These are phyloP conservation scores for Mycena leptocephala DNA, from an alignment of 768 basidiomycete species.

Conservation along the genomic window DNA sequence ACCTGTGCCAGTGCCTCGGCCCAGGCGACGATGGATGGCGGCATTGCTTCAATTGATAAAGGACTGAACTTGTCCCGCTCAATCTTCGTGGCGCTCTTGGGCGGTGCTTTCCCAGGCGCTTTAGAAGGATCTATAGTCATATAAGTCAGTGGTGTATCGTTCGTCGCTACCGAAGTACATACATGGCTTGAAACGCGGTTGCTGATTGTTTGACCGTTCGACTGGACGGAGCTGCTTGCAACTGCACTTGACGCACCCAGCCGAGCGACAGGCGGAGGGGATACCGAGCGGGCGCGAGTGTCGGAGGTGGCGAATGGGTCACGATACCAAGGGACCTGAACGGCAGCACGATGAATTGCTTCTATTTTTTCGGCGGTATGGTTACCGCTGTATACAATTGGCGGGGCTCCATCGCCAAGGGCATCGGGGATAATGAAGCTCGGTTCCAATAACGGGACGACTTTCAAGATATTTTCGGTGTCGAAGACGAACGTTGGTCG, in stretches of 20 bases:
- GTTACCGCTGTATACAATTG: too few relatives aligned
- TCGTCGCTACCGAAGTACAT: background rate
- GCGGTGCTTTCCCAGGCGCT: background rate
- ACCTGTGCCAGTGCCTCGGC: background rate
- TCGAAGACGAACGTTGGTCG: slow-evolving; percentile 1
- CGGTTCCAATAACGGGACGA: background rate
- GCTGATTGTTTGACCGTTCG: background rate
- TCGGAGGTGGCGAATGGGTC: too few relatives aligned
- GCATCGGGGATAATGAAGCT: background rate
- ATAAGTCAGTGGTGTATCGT: too few relatives aligned
- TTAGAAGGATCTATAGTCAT: background rate
- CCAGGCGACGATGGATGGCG: too few relatives aligned
- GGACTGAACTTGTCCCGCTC: background rate
- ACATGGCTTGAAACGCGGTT: background rate
- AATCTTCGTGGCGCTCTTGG: background rate
- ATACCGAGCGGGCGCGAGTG: too few relatives aligned
- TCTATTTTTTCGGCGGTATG: too few relatives aligned
- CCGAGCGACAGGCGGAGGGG: too few relatives aligned
- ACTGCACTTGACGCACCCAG: background rate
- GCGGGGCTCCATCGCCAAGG: background rate
- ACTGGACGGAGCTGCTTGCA: background rate
- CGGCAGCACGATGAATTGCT: too few relatives aligned
- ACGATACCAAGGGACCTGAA: too few relatives aligned
- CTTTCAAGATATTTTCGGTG: too few relatives aligned
- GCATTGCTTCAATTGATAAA: background rate